Evolutionary conservation across 495 filamentous ascomycete genomes (phyloP), one percentile per base, ranked within the genome.

Genomic region (Astrothelium subdiscretum): DNA sequence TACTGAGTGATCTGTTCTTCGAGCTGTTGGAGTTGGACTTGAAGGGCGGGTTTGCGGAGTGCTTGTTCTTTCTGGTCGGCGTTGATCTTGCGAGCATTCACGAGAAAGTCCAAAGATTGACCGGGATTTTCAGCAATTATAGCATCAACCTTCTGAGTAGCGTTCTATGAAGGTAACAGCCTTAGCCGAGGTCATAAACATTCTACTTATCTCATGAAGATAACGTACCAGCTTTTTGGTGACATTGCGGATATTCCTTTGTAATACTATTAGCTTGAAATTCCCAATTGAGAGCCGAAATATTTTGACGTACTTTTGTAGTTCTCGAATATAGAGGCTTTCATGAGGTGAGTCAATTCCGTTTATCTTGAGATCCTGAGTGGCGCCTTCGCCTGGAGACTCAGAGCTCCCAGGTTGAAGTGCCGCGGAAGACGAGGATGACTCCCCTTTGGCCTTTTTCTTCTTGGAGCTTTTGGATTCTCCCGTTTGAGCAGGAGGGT

Each of bases 21-120:
- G 31, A 89, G 75, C 74, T 94, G 87, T 29, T 80, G 73, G 57
- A 91, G 77, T 65, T 87, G 81, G 31, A 84, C 81, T 69, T 90
- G 87, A 15, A 97, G 83, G 18, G 80, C 73, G n/a, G 94, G 92
- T 71, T 96, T 97, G 82, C 95, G 95, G 64, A 87, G 75, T 27
- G 85, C 83, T 75, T 96, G 88, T 8, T 87, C 85, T 73, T 91
- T 95, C 74, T 97, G 91, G 74, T 99, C 95, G 67, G 75, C 66
- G 71, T 97, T 99, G 80, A 99, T 92, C 72, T 92, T 88, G 76
- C 87, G 89, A 59, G 81, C 72, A 10, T 79, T 74, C 15, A 97
- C 86, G 31, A 97, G 83, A n/a, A 94, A 84, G 60, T 97, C 92
- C 54, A 97, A 84, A 2, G 83, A 81, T 72, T 86, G 85, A 68